Percentiles rank a stretch among this genome's conserved stretches.
phyloP scores from a whole-genome alignment of 768 basidiomycete genomes.

The Dioszegia crocea region DNA sequence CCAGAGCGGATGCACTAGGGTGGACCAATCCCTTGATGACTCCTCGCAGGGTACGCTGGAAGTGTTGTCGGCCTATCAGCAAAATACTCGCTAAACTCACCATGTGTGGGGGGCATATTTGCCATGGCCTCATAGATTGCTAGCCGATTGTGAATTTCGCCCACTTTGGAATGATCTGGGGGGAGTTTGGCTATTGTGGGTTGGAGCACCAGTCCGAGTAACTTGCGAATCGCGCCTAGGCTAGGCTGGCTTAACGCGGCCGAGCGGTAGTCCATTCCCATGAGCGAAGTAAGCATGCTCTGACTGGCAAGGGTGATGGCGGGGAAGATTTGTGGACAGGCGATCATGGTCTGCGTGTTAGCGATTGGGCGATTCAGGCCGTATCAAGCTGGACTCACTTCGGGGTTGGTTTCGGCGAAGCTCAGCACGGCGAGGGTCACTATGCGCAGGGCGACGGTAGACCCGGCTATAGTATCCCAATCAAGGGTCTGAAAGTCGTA shows the following conservation, averaged over 20 bases:
- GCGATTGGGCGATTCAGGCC: no score
- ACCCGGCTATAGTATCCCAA: slow-evolving; percentile 13
- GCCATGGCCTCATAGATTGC: slow-evolving; percentile 18
- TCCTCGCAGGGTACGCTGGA: slow-evolving; percentile 29
- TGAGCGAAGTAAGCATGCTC: neutral
- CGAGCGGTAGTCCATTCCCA: slow-evolving; percentile 4
- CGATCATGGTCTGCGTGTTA: neutral
- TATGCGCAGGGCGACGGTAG: slow-evolving; percentile 15
- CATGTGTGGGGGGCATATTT: slow-evolving; percentile 23
- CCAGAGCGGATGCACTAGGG: slow-evolving; percentile 19
- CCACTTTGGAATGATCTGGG: neutral
- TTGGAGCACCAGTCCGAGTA: neutral
- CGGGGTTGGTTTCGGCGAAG: slow-evolving; percentile 1
- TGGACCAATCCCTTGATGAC: slow-evolving; percentile 14
- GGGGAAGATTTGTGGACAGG: neutral
- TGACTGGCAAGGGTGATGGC: slow-evolving; percentile 2
- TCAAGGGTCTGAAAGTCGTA: slow-evolving; percentile 29
- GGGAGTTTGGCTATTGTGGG: neutral
- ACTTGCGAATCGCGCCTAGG: neutral
- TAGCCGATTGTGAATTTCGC: neutral
- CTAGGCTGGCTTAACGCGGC: neutral
- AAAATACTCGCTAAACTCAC: slow-evolving; percentile 12
- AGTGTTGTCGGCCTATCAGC: slow-evolving; percentile 37
- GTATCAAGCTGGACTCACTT: slow-evolving; percentile 3
- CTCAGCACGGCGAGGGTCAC: slow-evolving; percentile 2